Percentiles rank a stretch among this genome's conserved stretches.
phyloP scores from a whole-genome alignment of 768 basidiomycete species.

The Sarcodon aspratus region DNA sequence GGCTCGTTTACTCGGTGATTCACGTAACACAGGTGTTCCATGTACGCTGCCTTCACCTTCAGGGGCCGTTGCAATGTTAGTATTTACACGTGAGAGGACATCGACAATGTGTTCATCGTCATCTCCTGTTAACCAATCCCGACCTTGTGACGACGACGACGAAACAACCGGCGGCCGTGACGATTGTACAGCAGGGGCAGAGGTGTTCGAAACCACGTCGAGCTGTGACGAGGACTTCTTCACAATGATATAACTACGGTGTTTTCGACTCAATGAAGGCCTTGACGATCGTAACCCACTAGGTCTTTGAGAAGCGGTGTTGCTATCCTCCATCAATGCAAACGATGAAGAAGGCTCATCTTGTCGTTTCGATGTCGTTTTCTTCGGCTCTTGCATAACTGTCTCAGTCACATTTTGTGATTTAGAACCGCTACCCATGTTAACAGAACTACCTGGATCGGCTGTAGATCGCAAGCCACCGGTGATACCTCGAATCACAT shows the following conservation, averaged over 20 bases:
- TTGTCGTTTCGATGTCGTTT: not conserved
- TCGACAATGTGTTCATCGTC: constrained; percentile 24
- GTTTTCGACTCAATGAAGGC: not conserved
- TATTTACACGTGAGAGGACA: constrained; percentile 6
- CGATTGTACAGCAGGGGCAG: constrained; percentile 4
- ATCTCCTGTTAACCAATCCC: constrained; percentile 72
- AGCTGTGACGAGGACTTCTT: no score
- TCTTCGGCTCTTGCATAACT: not conserved
- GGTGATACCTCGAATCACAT: not conserved
- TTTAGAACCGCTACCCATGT: not conserved
- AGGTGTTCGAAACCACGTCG: not conserved
- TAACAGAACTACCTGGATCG: not conserved
- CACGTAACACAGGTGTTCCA: constrained; percentile 40
- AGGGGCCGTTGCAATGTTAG: constrained; percentile 8
- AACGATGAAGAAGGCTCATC: not conserved
- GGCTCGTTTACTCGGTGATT: constrained; percentile 63
- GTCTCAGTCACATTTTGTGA: not conserved
- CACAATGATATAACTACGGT: not conserved
- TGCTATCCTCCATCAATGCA: no score
- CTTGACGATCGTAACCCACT: not conserved
- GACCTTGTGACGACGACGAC: constrained; percentile 19
- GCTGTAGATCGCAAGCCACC: not conserved
- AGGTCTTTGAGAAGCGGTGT: not conserved
- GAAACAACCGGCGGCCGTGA: constrained; percentile 15
- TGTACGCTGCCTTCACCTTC: constrained; percentile 6